Percentiles rank a stretch among this genome's conserved stretches.
phyloP scores from a whole-genome alignment of 2,329 filamentous ascomycete species.

The Macrophomina pseudophaseolina region DNA sequence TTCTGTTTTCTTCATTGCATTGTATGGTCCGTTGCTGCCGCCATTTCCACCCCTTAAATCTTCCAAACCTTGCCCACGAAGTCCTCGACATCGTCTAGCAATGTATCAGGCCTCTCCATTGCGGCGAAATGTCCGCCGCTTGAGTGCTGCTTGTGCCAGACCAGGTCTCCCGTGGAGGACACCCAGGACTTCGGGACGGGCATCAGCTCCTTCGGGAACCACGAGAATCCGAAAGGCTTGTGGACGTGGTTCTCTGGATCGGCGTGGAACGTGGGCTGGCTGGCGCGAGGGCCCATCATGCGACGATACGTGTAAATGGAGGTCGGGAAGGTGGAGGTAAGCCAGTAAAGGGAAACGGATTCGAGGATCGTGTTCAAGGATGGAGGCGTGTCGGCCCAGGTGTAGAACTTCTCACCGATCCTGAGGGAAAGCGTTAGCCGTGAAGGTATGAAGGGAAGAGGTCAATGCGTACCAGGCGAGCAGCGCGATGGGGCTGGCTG shows the following conservation, averaged over 20 bases:
- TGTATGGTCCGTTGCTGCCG: too few relatives aligned
- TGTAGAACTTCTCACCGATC: slow-evolving; percentile 63
- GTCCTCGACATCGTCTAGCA: slow-evolving; percentile 53
- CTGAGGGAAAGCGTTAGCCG: not conserved
- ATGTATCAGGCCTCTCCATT: slow-evolving; percentile 49
- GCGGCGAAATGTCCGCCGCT: slow-evolving; percentile 62
- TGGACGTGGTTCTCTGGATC: slow-evolving; percentile 27
- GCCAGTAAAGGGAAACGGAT: slow-evolving; percentile 61
- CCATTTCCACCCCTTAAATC: not conserved
- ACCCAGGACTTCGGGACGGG: slow-evolving; percentile 46
- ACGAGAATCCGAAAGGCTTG: slow-evolving; percentile 53
- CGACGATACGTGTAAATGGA: slow-evolving; percentile 58
- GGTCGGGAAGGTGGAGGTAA: slow-evolving; percentile 55
- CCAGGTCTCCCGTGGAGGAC: slow-evolving; percentile 45
- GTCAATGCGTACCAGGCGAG: slow-evolving; percentile 55
- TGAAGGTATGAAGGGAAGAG: not conserved
- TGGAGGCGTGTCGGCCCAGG: slow-evolving; percentile 57
- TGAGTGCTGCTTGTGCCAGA: slow-evolving; percentile 46
- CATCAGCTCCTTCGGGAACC: slow-evolving; percentile 51
- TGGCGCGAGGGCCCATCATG: slow-evolving; percentile 30
- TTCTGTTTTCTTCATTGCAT: too few relatives aligned
- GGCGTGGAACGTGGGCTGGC: slow-evolving; percentile 10
- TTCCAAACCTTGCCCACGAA: slow-evolving; percentile 48
- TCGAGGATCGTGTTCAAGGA: slow-evolving; percentile 55
- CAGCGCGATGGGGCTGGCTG: slow-evolving; percentile 61